phyloP scores from a whole-genome alignment of 192 early-diverging fungal genomes.

The Fimicolochytrium jonesii region DNA sequence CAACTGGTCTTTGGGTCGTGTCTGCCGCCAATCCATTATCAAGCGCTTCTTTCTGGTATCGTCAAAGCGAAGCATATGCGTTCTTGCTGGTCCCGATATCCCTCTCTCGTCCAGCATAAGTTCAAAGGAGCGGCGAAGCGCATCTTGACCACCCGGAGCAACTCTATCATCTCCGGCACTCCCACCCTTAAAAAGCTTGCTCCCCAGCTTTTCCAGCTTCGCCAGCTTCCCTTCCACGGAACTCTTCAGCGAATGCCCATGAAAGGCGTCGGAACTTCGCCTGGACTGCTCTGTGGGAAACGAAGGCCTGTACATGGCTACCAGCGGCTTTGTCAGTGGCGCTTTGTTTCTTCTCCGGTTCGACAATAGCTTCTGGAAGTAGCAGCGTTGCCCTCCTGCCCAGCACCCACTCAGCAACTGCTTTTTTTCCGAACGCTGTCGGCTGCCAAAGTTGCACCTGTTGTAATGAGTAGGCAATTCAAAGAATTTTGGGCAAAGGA shows the following conservation, averaged over 20 bases:
- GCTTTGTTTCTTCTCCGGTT: too few relatives aligned
- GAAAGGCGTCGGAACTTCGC: too few relatives aligned
- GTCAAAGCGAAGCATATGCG: constrained; percentile 12
- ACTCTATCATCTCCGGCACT: neutral
- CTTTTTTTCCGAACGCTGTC: too few relatives aligned
- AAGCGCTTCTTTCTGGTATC: constrained; percentile 7
- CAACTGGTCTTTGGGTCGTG: neutral
- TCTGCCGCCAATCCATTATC: constrained; percentile 11
- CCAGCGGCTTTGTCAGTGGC: too few relatives aligned
- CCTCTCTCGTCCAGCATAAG: constrained; percentile 15
- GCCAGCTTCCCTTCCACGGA: constrained; percentile 1
- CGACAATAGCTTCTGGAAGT: too few relatives aligned
- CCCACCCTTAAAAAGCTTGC: neutral
- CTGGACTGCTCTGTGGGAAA: too few relatives aligned
- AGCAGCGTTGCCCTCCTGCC: too few relatives aligned
- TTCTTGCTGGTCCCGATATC: constrained; percentile 9
- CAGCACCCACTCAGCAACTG: too few relatives aligned
- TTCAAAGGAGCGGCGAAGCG: neutral
- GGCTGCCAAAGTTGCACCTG: too few relatives aligned
- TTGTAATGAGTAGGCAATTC: too few relatives aligned
- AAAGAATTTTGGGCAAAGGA: too few relatives aligned
- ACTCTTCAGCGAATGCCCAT: neutral
- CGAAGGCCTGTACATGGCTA: too few relatives aligned
- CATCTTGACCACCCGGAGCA: neutral
- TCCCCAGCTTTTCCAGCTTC: neutral